Conservation (phyloP, 2,329 filamentous ascomycete species). For the Mycosphaerella sp. region DNA sequence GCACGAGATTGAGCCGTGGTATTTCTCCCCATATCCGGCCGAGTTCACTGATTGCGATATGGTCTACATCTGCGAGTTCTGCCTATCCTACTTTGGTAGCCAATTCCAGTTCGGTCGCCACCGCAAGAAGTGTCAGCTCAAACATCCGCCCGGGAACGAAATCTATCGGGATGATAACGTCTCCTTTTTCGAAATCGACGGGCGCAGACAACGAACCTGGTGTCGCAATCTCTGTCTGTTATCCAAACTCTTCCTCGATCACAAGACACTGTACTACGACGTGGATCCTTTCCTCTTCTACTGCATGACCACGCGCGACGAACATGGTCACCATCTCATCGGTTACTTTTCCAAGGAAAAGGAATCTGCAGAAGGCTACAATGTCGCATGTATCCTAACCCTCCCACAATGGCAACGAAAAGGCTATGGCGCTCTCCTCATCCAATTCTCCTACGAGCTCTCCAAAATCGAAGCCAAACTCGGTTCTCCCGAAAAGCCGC, state of each 20-base stretch:
- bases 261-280: slow-evolving; percentile 98
- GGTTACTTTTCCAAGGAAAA: slow-evolving; percentile 99
- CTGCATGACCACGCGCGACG: slow-evolving; percentile 86
- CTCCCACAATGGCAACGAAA: slow-evolving; percentile 94
- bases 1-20: slow-evolving; percentile 93
- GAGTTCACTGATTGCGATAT: slow-evolving; percentile 80
- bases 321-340: slow-evolving; percentile 89
- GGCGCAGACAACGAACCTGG: slow-evolving; percentile 87
- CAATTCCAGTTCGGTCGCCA: slow-evolving; percentile 77
- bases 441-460: slow-evolving; percentile 96
- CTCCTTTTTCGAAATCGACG: slow-evolving; percentile 96
- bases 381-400: slow-evolving; percentile 95
- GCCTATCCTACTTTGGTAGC: slow-evolving; percentile 82
- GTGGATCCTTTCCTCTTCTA: slow-evolving; percentile 99
- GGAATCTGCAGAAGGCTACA: slow-evolving; percentile 93
- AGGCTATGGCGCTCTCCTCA: slow-evolving; percentile 85
- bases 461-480: slow-evolving; percentile 92
- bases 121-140: slow-evolving; percentile 78
- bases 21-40: slow-evolving; percentile 95
- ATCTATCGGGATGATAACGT: slow-evolving; percentile 93
- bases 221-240: slow-evolving; percentile 92
- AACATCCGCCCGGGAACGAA: slow-evolving; percentile 94
- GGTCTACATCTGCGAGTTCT: slow-evolving; percentile 97
- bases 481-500: slow-evolving; percentile 91
- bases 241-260: slow-evolving; percentile 93